Percentiles rank a stretch among this genome's conserved stretches.
Conservation (phyloP, 176 grass and related monocot genomes). For the Urochloa ruziziensis region DNA sequence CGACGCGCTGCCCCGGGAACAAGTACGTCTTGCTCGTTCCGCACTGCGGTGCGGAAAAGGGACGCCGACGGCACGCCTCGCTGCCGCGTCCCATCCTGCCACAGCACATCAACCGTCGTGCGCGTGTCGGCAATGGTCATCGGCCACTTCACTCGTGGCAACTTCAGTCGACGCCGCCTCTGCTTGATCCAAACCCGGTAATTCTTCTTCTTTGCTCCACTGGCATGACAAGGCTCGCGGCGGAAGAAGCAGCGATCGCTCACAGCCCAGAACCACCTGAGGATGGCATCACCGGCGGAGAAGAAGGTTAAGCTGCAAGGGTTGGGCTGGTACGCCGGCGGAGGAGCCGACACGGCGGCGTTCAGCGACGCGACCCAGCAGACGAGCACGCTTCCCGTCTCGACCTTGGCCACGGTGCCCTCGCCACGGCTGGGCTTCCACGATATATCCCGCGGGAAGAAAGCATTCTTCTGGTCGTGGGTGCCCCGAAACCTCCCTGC, state of each 20-base stretch:
- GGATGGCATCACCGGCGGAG: background rate
- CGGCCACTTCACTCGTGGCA: background rate
- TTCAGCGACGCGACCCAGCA: background rate
- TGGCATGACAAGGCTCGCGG: too few species aligned
- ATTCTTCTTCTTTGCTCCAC: too few species aligned
- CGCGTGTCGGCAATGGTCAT: background rate
- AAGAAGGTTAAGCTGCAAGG: background rate
- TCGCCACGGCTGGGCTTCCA: background rate
- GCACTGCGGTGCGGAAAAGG: fast-evolving
- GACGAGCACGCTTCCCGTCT: background rate
- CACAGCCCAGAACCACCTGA: background rate
- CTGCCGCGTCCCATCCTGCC: slow-evolving; percentile 15
- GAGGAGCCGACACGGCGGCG: background rate
- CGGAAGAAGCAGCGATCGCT: background rate
- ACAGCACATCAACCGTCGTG: slow-evolving; percentile 11
- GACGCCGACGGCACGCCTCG: background rate
- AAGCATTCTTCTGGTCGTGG: background rate
- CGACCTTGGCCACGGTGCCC: slow-evolving; percentile 1
- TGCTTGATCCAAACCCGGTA: background rate
- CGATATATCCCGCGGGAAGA: background rate
- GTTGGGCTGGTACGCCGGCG: background rate
- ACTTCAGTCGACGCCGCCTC: background rate
- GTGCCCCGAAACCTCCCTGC: fast-evolving
- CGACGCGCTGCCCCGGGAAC: background rate
- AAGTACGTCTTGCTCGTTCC: background rate